phyloP scores from a whole-genome alignment of 257 asterid species.

The Forsythia viridissima region DNA sequence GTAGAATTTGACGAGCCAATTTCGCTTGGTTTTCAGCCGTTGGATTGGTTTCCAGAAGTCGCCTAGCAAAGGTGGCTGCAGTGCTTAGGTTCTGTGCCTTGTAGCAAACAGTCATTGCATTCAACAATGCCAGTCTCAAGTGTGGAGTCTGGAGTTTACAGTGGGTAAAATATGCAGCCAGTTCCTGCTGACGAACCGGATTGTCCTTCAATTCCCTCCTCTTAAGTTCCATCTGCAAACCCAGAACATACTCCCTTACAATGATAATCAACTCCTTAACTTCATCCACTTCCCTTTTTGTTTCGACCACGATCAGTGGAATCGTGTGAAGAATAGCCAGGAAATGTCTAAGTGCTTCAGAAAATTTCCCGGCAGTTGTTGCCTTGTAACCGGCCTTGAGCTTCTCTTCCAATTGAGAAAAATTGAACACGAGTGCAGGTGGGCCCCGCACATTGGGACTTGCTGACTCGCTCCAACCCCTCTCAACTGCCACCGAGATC shows the following conservation, averaged over 20 bases:
- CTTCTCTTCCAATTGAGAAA: conserved; percentile 72
- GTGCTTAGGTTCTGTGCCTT: conserved; percentile 66
- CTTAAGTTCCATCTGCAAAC: conserved; percentile 73
- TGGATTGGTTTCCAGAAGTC: conserved; percentile 80
- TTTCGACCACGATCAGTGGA: conserved; percentile 80
- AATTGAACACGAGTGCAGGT: conserved; percentile 70
- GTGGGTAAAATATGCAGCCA: conserved; percentile 90
- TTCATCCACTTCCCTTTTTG: conserved; percentile 80
- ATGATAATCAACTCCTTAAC: conserved; percentile 69
- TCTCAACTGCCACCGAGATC: conserved; percentile 63
- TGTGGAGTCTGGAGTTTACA: conserved; percentile 80
- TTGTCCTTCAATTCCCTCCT: conserved; percentile 67
- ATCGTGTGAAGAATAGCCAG: conserved; percentile 65
- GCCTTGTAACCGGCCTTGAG: conserved; percentile 73
- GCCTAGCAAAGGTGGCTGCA: conserved; percentile 81
- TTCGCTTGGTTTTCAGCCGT: conserved; percentile 54
- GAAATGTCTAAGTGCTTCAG: conserved; percentile 73
- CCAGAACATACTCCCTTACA: conserved; percentile 74
- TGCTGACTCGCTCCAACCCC: conserved; percentile 79
- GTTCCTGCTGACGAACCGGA: conserved; percentile 79
- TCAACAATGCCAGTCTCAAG: conserved; percentile 66
- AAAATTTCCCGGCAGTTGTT: conserved; percentile 67
- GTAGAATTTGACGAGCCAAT: conserved; percentile 71
- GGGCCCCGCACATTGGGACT: conserved; percentile 81
- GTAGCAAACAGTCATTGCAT: conserved; percentile 69